Percentiles rank a stretch among this genome's conserved stretches.
These are phyloP conservation scores for Schwanniomyces vanrijiae DNA, from an alignment of 805 yeast genomes.

Conservation along the genomic window DNA sequence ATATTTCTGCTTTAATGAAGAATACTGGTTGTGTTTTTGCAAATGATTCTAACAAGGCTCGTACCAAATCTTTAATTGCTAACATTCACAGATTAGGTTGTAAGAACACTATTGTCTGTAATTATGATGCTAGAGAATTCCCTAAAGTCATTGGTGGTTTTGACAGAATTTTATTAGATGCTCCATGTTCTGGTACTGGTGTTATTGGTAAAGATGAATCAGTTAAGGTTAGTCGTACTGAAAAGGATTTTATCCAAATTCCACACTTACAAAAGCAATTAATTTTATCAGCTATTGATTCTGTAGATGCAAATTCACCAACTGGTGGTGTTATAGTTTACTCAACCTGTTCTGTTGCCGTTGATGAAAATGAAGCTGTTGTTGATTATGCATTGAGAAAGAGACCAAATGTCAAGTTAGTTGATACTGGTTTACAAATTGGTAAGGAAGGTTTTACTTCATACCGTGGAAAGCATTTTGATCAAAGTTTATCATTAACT, in stretches of 20 bases:
- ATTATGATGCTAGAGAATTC: constrained; percentile 97
- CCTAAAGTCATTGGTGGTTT: constrained; percentile 98
- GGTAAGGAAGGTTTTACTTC: constrained; percentile 96
- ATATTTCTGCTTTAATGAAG: constrained; percentile 93
- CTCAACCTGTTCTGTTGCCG: constrained; percentile 97
- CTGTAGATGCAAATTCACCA: constrained; percentile 88
- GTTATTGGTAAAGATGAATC: constrained; percentile 96
- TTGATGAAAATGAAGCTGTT: constrained; percentile 97
- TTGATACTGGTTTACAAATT: constrained; percentile 86
- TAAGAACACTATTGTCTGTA: constrained; percentile 92
- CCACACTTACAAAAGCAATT: constrained; percentile 97
- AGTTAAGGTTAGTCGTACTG: constrained; percentile 90
- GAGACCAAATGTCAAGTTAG: constrained; percentile 93
- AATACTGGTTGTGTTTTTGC: constrained; percentile 98
- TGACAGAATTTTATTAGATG: constrained; percentile 91
- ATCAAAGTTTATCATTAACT: constrained; percentile 72
- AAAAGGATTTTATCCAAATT: constrained; percentile 92
- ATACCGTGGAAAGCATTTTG: constrained; percentile 89
- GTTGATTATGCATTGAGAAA: constrained; percentile 97
- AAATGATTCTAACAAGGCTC: constrained; percentile 92
- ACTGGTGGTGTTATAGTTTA: constrained; percentile 95
- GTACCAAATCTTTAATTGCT: constrained; percentile 95
- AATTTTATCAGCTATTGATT: constrained; percentile 91
- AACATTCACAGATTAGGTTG: constrained; percentile 97
- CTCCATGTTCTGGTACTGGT: constrained; percentile 99